Conservation (phyloP, 768 basidiomycete genomes). For the Mycena olivaceomarginata region DNA sequence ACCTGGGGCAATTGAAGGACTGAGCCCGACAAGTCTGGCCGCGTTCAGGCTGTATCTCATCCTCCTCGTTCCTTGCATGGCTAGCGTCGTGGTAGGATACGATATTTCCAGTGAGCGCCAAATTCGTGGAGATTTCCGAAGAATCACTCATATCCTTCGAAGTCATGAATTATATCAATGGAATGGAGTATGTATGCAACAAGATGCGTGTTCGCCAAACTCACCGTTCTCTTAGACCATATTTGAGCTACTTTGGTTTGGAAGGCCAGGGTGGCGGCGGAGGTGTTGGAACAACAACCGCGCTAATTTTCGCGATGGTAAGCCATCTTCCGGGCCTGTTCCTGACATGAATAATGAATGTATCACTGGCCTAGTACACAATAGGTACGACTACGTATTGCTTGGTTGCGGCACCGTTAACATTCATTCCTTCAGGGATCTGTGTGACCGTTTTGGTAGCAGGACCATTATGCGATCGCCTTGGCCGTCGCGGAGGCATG, state of each 20-base stretch:
- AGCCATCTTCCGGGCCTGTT: slow-evolving; percentile 30
- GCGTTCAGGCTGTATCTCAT: slow-evolving; percentile 41
- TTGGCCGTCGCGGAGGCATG: slow-evolving; percentile 68
- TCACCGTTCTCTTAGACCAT: slow-evolving; percentile 54
- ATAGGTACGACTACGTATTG: slow-evolving; percentile 53
- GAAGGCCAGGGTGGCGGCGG: slow-evolving; percentile 62
- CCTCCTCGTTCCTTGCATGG: slow-evolving; percentile 32
- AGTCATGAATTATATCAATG: slow-evolving; percentile 70
- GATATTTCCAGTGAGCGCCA: slow-evolving; percentile 32
- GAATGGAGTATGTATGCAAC: slow-evolving; percentile 63
- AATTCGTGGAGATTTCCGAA: neutral
- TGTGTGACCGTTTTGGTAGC: slow-evolving; percentile 63
- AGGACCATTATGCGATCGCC: slow-evolving; percentile 63
- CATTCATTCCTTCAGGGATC: slow-evolving; percentile 46
- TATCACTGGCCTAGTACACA: slow-evolving; percentile 56
- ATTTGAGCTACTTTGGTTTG: slow-evolving; percentile 63
- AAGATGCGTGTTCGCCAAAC: neutral
- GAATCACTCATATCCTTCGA: neutral
- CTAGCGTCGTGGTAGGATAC: slow-evolving; percentile 29
- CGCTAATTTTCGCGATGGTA: slow-evolving; percentile 68
- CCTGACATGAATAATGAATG: slow-evolving; percentile 8
- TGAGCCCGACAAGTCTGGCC: slow-evolving; percentile 29
- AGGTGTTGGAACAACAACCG: slow-evolving; percentile 65
- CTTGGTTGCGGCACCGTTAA: neutral
- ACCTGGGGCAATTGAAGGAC: neutral